phyloP scores from a whole-genome alignment of 306 rosid genomes.

The Abrus pulchellus region DNA sequence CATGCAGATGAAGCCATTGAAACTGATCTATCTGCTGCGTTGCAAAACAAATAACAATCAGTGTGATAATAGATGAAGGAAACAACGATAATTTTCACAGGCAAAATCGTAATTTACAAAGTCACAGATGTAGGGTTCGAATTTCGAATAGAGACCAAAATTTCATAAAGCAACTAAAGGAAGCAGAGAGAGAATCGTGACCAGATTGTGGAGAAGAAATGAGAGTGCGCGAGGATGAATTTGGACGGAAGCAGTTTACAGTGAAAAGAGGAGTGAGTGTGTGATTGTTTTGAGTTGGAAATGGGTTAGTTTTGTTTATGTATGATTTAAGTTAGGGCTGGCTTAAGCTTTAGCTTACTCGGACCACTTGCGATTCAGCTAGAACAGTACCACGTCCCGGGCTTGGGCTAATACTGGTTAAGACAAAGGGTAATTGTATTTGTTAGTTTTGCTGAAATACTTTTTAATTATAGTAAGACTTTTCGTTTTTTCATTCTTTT shows the following conservation, averaged over 20 bases:
- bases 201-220: not conserved
- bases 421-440: no score
- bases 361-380: not conserved
- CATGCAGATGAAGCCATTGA: slow-evolving; percentile 66
- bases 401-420: no score
- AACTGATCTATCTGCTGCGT: slow-evolving; percentile 45
- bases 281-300: not conserved
- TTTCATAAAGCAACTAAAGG: not conserved
- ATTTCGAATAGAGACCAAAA: not conserved
- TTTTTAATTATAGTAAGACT: no score
- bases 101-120: not conserved
- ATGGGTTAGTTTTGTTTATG: not conserved
- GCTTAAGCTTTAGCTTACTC: not conserved
- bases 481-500: no score
- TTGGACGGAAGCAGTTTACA: slow-evolving; percentile 10
- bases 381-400: no score
- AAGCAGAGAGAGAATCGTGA: slow-evolving; percentile 9
- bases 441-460: no score
- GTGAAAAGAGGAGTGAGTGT: not conserved
- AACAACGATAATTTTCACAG: not conserved
- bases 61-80: not conserved
- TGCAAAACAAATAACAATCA: not conserved
- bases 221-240: not conserved
- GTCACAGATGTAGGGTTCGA: not conserved
- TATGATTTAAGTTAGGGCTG: not conserved